These are phyloP conservation scores for Emiliania huxleyi DNA, from an alignment of 78 protist genomes.

Conservation along the genomic window DNA sequence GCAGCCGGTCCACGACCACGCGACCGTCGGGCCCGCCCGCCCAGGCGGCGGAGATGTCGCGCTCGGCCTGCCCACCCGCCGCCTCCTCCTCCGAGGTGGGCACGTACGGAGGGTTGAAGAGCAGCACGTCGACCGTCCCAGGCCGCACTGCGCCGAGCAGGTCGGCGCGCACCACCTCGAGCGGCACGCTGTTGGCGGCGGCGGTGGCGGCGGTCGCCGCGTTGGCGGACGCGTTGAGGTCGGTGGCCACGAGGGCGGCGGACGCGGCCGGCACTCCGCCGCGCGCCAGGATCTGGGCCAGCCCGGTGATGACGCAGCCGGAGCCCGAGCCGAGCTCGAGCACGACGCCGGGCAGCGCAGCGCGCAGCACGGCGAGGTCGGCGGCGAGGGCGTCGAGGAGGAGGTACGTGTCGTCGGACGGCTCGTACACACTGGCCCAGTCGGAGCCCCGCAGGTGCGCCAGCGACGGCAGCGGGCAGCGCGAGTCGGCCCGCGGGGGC, in stretches of 20 bases:
- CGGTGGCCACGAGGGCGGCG: too few species aligned
- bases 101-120: slow-evolving; percentile 33
- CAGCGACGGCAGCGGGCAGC: background rate
- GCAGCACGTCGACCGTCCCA: background rate
- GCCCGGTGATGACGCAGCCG: background rate
- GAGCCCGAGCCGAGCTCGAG: background rate
- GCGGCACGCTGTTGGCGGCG: too few species aligned
- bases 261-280: too few species aligned
- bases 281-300: background rate
- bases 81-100: background rate
- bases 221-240: too few species aligned
- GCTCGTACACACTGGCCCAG: background rate
- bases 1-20: background rate
- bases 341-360: background rate
- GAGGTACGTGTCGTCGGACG: background rate
- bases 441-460: background rate
- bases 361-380: background rate
- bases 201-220: too few species aligned
- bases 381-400: background rate
- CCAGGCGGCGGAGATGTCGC: slow-evolving; percentile 4
- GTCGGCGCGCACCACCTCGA: background rate
- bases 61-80: background rate
- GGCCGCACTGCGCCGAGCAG: background rate
- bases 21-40: slow-evolving; percentile 22
- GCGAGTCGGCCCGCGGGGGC: too few species aligned